Base-by-base conservation (phyloP, 2,329 filamentous ascomycete genomes). In the Colletotrichum nymphaeae region DNA sequence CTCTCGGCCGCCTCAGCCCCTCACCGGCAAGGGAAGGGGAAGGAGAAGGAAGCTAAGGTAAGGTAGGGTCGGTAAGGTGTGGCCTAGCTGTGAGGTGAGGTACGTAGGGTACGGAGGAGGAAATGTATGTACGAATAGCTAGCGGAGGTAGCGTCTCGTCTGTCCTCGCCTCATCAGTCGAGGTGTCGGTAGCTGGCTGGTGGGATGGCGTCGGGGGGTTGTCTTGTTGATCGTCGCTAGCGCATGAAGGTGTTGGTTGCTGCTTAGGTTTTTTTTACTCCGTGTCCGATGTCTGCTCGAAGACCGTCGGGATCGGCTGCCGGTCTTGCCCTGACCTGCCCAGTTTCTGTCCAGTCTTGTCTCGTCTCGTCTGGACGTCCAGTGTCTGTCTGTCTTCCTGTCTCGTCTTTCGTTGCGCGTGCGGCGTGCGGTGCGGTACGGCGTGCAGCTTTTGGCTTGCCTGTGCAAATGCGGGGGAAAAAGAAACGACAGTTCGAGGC, bases 401-500 rank as follows among this genome's bases (percentile, higher is more conserved):
- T 32, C 19, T 19, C 19, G 60, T 22, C 60, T 52, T 32, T 59
- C 37, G 69, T 68, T 57, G 65, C 49, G 58, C n/a, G 65, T 67
- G 58, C 49, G 60, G 28, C 32, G 37, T 42, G 37, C 35, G 12
- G 58, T 24, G 35, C 32, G 59, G 59, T 24, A 24, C 49, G 60
- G n/a, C 32, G 37, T 42, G 37, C 35, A 35, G 60, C 46, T 37
- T 26, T 42, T 19, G 22, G 37, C 35, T 49, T 49, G 58, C 32
- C 53, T 53, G 14, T 70, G 60, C 52, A 73, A 62, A 73, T 70
- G 70, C 67, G 70, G 70, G 70, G 70, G 24, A 65, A 28, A 46
- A 28, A 32, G 46, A 35, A 53, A 53, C 42, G 42, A 49, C 60
- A 63, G 46, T 22, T 63, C 28, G 60, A 63, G 28, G n/a, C 60